phyloP scores from a whole-genome alignment of 2,329 filamentous ascomycete species.

The Lithohypha guttulata region DNA sequence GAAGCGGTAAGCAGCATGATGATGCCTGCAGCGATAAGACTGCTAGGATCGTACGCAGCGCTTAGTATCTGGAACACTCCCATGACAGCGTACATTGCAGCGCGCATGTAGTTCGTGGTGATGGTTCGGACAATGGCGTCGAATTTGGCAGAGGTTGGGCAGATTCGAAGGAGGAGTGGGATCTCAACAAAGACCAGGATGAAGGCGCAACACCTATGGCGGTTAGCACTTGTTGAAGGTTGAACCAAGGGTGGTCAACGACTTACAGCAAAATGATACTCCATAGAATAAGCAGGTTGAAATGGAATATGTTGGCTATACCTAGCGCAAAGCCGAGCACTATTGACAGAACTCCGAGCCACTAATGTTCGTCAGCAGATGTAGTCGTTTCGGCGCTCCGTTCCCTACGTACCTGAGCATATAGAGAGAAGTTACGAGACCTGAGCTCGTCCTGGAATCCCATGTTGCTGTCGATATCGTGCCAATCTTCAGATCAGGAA shows the following conservation, averaged over 20 bases:
- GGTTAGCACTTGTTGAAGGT: slow-evolving; percentile 2
- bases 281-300: slow-evolving; percentile 50
- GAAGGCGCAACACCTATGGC: slow-evolving; percentile 53
- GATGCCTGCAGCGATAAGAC: slow-evolving; percentile 76
- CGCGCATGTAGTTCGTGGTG: slow-evolving; percentile 91
- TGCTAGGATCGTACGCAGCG: slow-evolving; percentile 52
- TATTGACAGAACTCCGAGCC: slow-evolving; percentile 48
- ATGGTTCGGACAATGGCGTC: slow-evolving; percentile 82
- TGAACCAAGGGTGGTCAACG: neutral
- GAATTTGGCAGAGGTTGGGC: slow-evolving; percentile 83
- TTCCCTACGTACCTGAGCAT: slow-evolving; percentile 37
- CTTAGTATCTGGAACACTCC: slow-evolving; percentile 76
- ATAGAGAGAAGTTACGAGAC: slow-evolving; percentile 47
- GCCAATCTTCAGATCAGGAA: too few species aligned
- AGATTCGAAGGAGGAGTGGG: slow-evolving; percentile 90
- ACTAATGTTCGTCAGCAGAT: slow-evolving; percentile 1
- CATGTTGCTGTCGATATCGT: slow-evolving; percentile 41
- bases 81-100: slow-evolving; percentile 74
- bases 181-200: slow-evolving; percentile 80
- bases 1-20: slow-evolving; percentile 63
- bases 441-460: slow-evolving; percentile 52
- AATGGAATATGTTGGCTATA: slow-evolving; percentile 57
- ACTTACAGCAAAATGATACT: slow-evolving; percentile 48
- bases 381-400: neutral
- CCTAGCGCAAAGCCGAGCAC: slow-evolving; percentile 57